A percentile compares a stretch with the other conserved stretches of the same genome.
Conservation (phyloP, 2,329 filamentous ascomycete genomes). For the Xylariaceae sp. region DNA sequence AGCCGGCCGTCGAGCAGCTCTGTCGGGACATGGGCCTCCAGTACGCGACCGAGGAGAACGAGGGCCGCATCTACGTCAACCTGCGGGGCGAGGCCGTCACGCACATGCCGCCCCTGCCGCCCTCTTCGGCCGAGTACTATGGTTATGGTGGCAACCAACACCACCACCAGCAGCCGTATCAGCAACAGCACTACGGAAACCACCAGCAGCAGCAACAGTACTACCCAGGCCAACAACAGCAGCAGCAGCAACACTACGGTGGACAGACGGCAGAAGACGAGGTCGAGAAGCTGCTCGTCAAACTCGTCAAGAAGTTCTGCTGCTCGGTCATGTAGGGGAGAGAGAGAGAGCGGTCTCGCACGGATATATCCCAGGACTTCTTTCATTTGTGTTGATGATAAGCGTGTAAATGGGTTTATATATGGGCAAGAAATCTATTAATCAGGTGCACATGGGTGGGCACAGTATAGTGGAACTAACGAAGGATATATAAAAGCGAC, state of each 20-base stretch:
- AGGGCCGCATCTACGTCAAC: conserved; percentile 83
- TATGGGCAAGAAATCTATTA: too few relatives aligned
- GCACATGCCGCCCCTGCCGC: conserved; percentile 43
- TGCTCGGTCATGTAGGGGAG: conserved; percentile 9
- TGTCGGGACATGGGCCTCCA: conserved; percentile 78
- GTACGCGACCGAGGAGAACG: conserved; percentile 79
- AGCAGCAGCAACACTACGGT: conserved; percentile 33
- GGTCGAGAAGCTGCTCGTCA: conserved; percentile 7
- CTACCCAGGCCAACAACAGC: conserved; percentile 32
- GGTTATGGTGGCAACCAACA: conserved; percentile 32
- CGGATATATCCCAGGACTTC: too few relatives aligned
- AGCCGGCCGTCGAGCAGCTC: conserved; percentile 85
- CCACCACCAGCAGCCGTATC: conserved; percentile 17
- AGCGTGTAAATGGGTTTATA: too few relatives aligned
- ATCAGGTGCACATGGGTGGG: too few relatives aligned
- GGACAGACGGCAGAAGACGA: conserved; percentile 10
- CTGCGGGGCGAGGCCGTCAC: conserved; percentile 65
- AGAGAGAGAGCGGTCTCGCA: too few relatives aligned
- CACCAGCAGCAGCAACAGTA: conserved; percentile 37
- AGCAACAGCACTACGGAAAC: conserved; percentile 15
- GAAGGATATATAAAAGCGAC: too few relatives aligned
- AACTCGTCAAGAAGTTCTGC: conserved; percentile 13
- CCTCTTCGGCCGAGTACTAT: conserved; percentile 30
- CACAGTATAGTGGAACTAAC: too few relatives aligned
- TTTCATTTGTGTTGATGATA: too few relatives aligned